Evolutionary conservation across 148 eudicot genomes (phyloP), one percentile per base, ranked within the genome.

Genomic region (Cornus suecica): DNA sequence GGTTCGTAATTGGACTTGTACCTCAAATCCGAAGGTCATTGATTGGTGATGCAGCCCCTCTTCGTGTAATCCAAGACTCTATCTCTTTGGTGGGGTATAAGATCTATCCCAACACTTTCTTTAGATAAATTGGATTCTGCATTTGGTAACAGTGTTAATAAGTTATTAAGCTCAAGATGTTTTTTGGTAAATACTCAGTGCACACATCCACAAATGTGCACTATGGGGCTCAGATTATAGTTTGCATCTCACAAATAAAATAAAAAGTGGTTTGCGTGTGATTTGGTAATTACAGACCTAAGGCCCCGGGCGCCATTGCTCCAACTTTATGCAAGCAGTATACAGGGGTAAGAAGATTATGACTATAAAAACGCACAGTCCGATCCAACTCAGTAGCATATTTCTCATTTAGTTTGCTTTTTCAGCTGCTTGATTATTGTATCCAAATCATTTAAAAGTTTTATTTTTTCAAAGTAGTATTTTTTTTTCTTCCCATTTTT

Each of bases 21-120:
- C 88, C 91, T 66, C 80, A 27, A 30, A 66, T 88, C 37, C 82
- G 86, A 72, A 74, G 45, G n/a, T 71, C 80, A 61, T 1, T 90
- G 51, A 86, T 90, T 51, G 94, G 97, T 30, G 88, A 88, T 51
- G 73, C 74, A 69, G 98, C 97, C 42, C 97, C 97, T 79, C 84
- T 93, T 56, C 96, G 78, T 71, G 97, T 91, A 45, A 71, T 93
- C 68, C 88, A 87, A 76, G 92, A 91, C 79, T 78, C 94, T 14
- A 88, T 83, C 10, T 73, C 85, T 41, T 76, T 91, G 65, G 52
- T 93, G 28, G 97, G 94, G 97, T 93, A 87, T 67, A 28, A 78
- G 65, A 69, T 26, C 58, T 54, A 66, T 26, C 48, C 18, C 51
- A 18, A 56, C 30, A 15, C 37, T 41, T 32, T 72, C 0, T 58